These are phyloP conservation scores for Mycena vitilis DNA, from an alignment of 768 basidiomycete species.

Conservation along the genomic window DNA sequence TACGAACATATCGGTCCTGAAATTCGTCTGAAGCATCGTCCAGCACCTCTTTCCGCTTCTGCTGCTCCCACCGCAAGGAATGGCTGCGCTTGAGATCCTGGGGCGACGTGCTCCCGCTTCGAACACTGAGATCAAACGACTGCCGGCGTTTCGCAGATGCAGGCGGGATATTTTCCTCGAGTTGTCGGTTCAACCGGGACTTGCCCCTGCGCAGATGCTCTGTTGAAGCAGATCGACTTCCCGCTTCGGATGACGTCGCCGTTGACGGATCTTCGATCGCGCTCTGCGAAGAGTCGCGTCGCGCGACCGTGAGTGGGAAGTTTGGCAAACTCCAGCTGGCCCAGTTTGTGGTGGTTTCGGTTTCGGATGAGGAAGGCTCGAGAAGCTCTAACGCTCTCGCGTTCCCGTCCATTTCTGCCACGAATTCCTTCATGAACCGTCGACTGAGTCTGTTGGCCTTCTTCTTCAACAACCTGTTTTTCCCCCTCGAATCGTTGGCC, in stretches of 20 bases:
- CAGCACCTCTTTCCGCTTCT: slow-evolving; percentile 18
- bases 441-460: slow-evolving; percentile 58
- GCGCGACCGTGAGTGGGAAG: slow-evolving; percentile 5
- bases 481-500: slow-evolving; percentile 36
- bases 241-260: slow-evolving; percentile 22
- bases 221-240: slow-evolving; percentile 19
- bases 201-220: slow-evolving; percentile 29
- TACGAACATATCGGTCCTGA: slow-evolving; percentile 38
- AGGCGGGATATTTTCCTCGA: slow-evolving; percentile 42
- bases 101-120: slow-evolving; percentile 10
- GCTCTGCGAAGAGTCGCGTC: slow-evolving; percentile 24
- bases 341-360: slow-evolving; percentile 4
- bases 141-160: slow-evolving; percentile 16
- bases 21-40: slow-evolving; percentile 33
- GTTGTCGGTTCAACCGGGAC: slow-evolving; percentile 29
- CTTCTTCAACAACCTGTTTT: slow-evolving; percentile 53
- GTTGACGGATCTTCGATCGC: slow-evolving; percentile 8
- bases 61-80: slow-evolving; percentile 43
- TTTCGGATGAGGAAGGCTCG: neutral
- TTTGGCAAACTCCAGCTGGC: slow-evolving; percentile 5
- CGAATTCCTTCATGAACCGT: slow-evolving; percentile 51
- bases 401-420: slow-evolving; percentile 5
- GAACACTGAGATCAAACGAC: slow-evolving; percentile 18
- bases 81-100: slow-evolving; percentile 41
- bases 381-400: neutral